Conservation (phyloP, 345 rosid species). For the Bruguiera gymnorhiza region DNA sequence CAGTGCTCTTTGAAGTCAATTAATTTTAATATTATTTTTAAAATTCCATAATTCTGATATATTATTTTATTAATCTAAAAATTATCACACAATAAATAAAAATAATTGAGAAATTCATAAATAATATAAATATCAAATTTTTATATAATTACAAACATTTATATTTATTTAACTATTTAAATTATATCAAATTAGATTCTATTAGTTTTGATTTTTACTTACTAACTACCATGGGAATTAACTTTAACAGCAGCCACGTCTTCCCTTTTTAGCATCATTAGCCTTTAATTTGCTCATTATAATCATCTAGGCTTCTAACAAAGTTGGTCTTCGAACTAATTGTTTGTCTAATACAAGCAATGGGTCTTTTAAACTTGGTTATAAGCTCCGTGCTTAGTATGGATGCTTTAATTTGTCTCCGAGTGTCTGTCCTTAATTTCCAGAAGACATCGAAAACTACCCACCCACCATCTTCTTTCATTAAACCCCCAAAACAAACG, state of each 20-base stretch:
- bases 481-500: constrained; percentile 10
- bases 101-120: no score
- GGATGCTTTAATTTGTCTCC: constrained; percentile 24
- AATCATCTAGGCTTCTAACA: constrained; percentile 16
- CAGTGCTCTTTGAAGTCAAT: no score
- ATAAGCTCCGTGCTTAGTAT: constrained; percentile 29
- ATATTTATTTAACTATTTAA: no score
- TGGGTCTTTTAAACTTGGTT: constrained; percentile 12
- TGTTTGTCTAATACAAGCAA: constrained; percentile 29
- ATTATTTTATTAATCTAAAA: no score
- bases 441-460: constrained; percentile 32
- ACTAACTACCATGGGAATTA: no score
- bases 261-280: constrained; percentile 25
- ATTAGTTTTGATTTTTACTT: no score
- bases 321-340: constrained; percentile 15
- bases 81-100: no score
- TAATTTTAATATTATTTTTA: no score
- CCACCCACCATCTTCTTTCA: constrained; percentile 38
- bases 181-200: no score
- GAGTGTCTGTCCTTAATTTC: constrained; percentile 2
- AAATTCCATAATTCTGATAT: no score
- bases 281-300: constrained; percentile 9
- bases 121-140: constrained; percentile 11
- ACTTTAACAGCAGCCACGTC: not conserved
- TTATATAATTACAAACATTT: no score